phyloP scores from a whole-genome alignment of 2,329 filamentous ascomycete species.

The Trichoderma breve region DNA sequence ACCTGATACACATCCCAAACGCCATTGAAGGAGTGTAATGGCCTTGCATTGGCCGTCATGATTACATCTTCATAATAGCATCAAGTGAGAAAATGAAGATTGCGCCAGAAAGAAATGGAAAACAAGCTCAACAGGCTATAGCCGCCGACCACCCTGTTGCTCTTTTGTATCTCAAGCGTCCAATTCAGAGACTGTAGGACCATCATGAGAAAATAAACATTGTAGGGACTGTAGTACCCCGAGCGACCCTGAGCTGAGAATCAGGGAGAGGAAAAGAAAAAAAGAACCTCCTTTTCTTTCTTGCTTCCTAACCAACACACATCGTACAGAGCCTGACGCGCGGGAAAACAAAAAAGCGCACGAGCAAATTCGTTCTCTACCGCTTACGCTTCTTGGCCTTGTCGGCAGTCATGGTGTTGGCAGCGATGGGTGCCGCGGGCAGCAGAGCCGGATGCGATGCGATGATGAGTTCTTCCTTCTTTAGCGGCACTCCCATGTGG shows the following conservation, averaged over 20 bases:
- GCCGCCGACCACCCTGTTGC: not conserved
- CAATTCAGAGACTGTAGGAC: not conserved
- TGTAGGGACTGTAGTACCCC: slow-evolving; percentile 14
- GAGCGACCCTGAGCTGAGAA: not conserved
- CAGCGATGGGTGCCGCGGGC: slow-evolving; percentile 44
- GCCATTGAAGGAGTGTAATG: slow-evolving; percentile 41
- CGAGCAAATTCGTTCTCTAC: slow-evolving; percentile 33
- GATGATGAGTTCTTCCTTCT: slow-evolving; percentile 51
- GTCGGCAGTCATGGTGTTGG: slow-evolving; percentile 37
- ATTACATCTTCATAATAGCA: slow-evolving; percentile 37
- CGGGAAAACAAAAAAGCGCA: not conserved
- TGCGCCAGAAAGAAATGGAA: not conserved
- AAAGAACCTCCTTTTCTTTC: not conserved
- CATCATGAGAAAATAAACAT: not conserved
- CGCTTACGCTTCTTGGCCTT: slow-evolving; percentile 64
- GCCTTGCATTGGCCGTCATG: slow-evolving; percentile 36
- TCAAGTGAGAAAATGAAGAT: slow-evolving; percentile 18
- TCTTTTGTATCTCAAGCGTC: not conserved
- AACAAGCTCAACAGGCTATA: not conserved
- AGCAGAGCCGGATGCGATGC: slow-evolving; percentile 40
- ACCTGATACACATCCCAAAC: slow-evolving; percentile 35
- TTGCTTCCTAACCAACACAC: slow-evolving; percentile 4
- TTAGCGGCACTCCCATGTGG: slow-evolving; percentile 66
- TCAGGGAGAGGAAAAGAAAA: not conserved
- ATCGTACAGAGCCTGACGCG: slow-evolving; percentile 6